Percentiles rank a stretch among this genome's conserved stretches.
Evolutionary conservation across 2,329 filamentous ascomycete species (phyloP).

Genomic region (Lachnellula cervina): DNA sequence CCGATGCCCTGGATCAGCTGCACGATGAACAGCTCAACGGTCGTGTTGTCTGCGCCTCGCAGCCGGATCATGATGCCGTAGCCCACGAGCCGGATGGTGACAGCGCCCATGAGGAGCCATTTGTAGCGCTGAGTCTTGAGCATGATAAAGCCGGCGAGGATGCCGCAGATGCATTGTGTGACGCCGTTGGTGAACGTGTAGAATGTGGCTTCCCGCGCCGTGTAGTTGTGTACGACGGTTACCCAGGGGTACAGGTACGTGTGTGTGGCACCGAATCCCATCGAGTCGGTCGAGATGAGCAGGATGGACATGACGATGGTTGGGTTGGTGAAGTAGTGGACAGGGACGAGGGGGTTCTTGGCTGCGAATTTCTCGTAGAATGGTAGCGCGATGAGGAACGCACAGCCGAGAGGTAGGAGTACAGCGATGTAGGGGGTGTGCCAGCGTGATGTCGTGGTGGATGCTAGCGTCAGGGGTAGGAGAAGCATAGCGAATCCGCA

Average conservation of each 20-base stretch:
- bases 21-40: constrained; percentile 43
- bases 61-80: constrained; percentile 48
- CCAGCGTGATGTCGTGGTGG: constrained; percentile 32
- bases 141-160: constrained; percentile 39
- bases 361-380: constrained; percentile 44
- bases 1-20: constrained; percentile 46
- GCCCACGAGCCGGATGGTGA: constrained; percentile 40
- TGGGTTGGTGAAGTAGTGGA: constrained; percentile 40
- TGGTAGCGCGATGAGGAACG: constrained; percentile 39
- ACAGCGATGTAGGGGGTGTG: constrained; percentile 41
- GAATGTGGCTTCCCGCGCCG: constrained; percentile 36
- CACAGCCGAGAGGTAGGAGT: constrained; percentile 39
- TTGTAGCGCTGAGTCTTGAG: constrained; percentile 41
- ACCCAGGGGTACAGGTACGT: constrained; percentile 46
- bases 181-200: constrained; percentile 33
- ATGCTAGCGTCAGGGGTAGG: constrained; percentile 43
- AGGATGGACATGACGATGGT: constrained; percentile 40
- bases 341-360: constrained; percentile 41
- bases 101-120: constrained; percentile 39
- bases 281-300: constrained; percentile 38
- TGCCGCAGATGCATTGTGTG: constrained; percentile 39
- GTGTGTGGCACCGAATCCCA: constrained; percentile 42
- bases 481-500: constrained; percentile 44
- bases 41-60: constrained; percentile 36
- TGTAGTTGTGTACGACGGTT: constrained; percentile 39